Percentiles rank a stretch among this genome's conserved stretches.
phyloP scores from a whole-genome alignment of 1,284 basidiomycete species.

The Austroboletus rostrupii region DNA sequence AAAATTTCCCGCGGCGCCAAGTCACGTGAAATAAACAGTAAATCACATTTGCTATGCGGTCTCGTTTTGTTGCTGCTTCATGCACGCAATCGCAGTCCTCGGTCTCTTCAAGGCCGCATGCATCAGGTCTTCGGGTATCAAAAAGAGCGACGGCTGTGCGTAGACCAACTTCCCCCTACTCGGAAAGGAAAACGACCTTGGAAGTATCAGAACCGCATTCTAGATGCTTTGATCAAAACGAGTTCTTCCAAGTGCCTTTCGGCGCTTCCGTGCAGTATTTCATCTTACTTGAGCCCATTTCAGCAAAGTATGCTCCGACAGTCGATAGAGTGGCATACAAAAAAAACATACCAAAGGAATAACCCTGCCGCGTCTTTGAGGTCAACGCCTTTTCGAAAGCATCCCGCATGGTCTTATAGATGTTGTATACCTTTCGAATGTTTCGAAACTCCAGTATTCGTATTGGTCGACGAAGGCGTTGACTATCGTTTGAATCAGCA shows the following conservation, averaged over 20 bases:
- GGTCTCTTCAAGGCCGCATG: constrained; percentile 70
- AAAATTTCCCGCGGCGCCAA: too few relatives aligned
- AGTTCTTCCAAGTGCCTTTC: constrained; percentile 68
- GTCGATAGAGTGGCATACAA: too few relatives aligned
- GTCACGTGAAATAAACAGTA: too few relatives aligned
- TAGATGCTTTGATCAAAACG: constrained; percentile 69
- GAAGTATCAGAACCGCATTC: constrained; percentile 35
- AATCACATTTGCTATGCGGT: too few relatives aligned
- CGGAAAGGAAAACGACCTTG: constrained; percentile 71
- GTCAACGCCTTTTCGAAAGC: constrained; percentile 77
- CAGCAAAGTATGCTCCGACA: too few relatives aligned
- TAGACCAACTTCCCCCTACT: too few relatives aligned
- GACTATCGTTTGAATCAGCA: constrained; percentile 73
- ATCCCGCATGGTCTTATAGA: constrained; percentile 76
- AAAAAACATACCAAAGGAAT: constrained; percentile 72
- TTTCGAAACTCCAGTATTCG: constrained; percentile 71
- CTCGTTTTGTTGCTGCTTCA: background rate
- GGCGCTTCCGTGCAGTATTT: constrained; percentile 45
- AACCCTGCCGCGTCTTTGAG: constrained; percentile 77
- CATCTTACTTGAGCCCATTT: constrained; percentile 42
- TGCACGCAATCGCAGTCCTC: constrained; percentile 19
- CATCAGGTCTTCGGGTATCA: constrained; percentile 28
- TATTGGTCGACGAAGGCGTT: constrained; percentile 67
- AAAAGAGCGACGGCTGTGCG: too few relatives aligned
- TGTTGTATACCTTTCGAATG: constrained; percentile 66